Conservation (phyloP, 2,329 filamentous ascomycete genomes). For the Colletotrichum costaricense region DNA sequence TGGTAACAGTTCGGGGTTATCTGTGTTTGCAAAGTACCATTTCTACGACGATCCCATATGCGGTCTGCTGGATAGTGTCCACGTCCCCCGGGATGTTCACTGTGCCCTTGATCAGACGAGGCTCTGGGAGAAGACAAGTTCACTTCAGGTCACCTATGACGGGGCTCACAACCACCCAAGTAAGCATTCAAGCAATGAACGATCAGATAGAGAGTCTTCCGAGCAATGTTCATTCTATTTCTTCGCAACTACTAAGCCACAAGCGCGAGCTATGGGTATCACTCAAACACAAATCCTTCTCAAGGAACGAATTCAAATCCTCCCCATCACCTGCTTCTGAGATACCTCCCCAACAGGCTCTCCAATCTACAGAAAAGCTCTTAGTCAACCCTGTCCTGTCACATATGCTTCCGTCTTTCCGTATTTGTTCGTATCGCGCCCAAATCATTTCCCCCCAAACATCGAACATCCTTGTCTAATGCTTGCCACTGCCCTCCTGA, state of each 20-base stretch:
- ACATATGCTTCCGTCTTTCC: neutral
- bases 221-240: neutral
- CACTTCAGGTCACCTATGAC: neutral
- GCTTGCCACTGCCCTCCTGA: neutral
- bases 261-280: neutral
- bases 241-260: neutral
- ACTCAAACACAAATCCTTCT: neutral
- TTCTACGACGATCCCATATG: too few relatives aligned
- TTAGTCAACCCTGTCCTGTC: neutral
- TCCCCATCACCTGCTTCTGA: neutral
- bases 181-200: neutral
- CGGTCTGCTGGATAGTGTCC: too few relatives aligned
- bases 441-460: neutral
- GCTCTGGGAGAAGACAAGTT: neutral
- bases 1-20: neutral
- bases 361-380: slow-evolving; percentile 13
- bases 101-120: neutral
- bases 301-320: neutral
- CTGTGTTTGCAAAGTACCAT: too few relatives aligned
- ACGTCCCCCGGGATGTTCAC: too few relatives aligned
- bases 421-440: neutral
- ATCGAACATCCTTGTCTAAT: neutral
- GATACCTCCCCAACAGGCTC: slow-evolving; percentile 14
- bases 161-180: too few relatives aligned
- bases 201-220: neutral